Conservation (phyloP, 129 eudicot genomes). For the Oenanthe sinensis region DNA sequence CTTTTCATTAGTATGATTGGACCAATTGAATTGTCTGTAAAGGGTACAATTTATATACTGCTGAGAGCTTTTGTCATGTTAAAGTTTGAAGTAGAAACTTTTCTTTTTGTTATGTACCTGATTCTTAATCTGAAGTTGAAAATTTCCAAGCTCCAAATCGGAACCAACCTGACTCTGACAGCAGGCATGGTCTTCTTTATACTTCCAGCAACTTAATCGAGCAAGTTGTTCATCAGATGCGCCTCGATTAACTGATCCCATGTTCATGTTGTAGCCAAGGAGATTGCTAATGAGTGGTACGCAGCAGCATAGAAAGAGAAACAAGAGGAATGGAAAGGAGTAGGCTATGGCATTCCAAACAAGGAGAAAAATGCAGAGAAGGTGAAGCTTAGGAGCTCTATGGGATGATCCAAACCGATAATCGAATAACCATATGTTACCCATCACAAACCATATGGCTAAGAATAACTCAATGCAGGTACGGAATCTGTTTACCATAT, state of each 20-base stretch:
- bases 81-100: no score
- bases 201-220: constrained; percentile 50
- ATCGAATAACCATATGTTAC: constrained; percentile 93
- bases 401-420: constrained; percentile 60
- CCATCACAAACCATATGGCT: constrained; percentile 98
- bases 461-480: constrained; percentile 63
- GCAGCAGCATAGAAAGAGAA: constrained; percentile 68
- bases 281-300: constrained; percentile 75
- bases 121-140: constrained; percentile 24
- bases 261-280: constrained; percentile 80
- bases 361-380: constrained; percentile 59
- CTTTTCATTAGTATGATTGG: not conserved
- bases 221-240: constrained; percentile 82
- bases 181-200: constrained; percentile 22
- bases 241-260: constrained; percentile 55
- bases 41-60: no score
- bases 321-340: constrained; percentile 81
- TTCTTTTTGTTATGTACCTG: constrained; percentile 20
- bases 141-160: constrained; percentile 36
- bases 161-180: constrained; percentile 1
- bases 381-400: constrained; percentile 58
- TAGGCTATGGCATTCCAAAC: constrained; percentile 88
- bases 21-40: no score
- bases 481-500: constrained; percentile 48
- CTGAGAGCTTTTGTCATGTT: no score